These are phyloP conservation scores for Pythium vanterpoolii DNA, from an alignment of 352 stramenopile species.

Conservation along the genomic window DNA sequence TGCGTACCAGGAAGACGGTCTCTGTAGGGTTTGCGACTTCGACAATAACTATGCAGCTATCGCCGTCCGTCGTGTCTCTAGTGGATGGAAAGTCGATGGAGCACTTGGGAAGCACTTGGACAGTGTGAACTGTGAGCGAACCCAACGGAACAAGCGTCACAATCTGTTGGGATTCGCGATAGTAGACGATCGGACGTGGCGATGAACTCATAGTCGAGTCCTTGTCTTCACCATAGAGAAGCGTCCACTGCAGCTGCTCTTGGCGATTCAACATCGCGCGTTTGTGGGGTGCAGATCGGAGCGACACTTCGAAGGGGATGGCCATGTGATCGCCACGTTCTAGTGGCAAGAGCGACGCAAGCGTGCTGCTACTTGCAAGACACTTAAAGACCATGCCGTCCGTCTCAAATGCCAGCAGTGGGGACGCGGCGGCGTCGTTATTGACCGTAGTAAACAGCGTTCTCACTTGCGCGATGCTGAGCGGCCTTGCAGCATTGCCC, in stretches of 20 bases:
- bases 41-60: slow-evolving; percentile 41
- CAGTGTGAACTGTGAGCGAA: slow-evolving; percentile 41
- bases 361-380: background rate
- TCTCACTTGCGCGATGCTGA: background rate
- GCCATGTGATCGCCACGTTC: slow-evolving; percentile 16
- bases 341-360: slow-evolving; percentile 15
- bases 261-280: background rate
- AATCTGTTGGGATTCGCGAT: slow-evolving; percentile 49
- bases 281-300: slow-evolving; percentile 1
- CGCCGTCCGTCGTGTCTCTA: slow-evolving; percentile 31
- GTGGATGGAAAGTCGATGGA: background rate
- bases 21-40: slow-evolving; percentile 69
- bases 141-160: slow-evolving; percentile 48
- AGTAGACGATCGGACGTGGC: slow-evolving; percentile 34
- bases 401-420: slow-evolving; percentile 9
- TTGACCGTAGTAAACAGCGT: slow-evolving; percentile 5
- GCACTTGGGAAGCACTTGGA: slow-evolving; percentile 30
- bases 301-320: slow-evolving; percentile 25
- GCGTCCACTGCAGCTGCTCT: slow-evolving; percentile 51
- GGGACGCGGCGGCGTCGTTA: background rate
- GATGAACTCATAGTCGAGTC: too few species aligned
- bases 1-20: slow-evolving; percentile 54
- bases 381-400: slow-evolving; percentile 19
- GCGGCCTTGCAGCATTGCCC: slow-evolving; percentile 1
- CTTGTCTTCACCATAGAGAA: slow-evolving; percentile 42